Conservation (phyloP, 805 yeast species). For the Kregervanrija pseudodelftensis region DNA sequence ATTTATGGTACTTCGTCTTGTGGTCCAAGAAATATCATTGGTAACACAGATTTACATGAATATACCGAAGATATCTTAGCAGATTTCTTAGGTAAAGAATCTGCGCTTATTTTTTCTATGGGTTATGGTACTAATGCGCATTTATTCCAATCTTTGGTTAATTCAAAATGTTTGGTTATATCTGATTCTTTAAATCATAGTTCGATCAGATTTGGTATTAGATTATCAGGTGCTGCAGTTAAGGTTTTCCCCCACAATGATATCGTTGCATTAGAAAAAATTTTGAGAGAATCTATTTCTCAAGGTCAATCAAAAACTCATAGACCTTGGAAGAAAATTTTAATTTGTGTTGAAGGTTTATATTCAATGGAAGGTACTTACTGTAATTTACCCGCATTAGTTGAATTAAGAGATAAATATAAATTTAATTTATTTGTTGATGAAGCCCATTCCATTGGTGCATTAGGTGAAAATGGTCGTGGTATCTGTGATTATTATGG, state of each 20-base stretch:
- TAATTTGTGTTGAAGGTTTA: slow-evolving; percentile 86
- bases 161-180: slow-evolving; percentile 81
- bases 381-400: slow-evolving; percentile 69
- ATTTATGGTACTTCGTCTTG: slow-evolving; percentile 71
- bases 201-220: slow-evolving; percentile 89
- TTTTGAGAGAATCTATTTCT: slow-evolving; percentile 76
- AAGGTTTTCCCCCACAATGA: slow-evolving; percentile 91
- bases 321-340: slow-evolving; percentile 89
- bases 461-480: slow-evolving; percentile 90
- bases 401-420: slow-evolving; percentile 73
- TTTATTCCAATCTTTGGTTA: slow-evolving; percentile 74
- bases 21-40: slow-evolving; percentile 69
- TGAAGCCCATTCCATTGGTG: slow-evolving; percentile 98
- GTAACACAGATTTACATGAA: slow-evolving; percentile 67
- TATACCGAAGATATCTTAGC: slow-evolving; percentile 76
- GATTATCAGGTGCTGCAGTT: slow-evolving; percentile 88
- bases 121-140: slow-evolving; percentile 96
- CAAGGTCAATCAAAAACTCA: slow-evolving; percentile 94
- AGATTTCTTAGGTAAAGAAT: slow-evolving; percentile 84
- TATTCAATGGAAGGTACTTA: slow-evolving; percentile 91
- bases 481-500: slow-evolving; percentile 94
- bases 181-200: slow-evolving; percentile 95
- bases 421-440: slow-evolving; percentile 88
- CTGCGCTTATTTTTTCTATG: slow-evolving; percentile 78
- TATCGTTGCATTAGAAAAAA: slow-evolving; percentile 67